Conservation (phyloP, 2,329 filamentous ascomycete genomes). For the Claviceps africana region DNA sequence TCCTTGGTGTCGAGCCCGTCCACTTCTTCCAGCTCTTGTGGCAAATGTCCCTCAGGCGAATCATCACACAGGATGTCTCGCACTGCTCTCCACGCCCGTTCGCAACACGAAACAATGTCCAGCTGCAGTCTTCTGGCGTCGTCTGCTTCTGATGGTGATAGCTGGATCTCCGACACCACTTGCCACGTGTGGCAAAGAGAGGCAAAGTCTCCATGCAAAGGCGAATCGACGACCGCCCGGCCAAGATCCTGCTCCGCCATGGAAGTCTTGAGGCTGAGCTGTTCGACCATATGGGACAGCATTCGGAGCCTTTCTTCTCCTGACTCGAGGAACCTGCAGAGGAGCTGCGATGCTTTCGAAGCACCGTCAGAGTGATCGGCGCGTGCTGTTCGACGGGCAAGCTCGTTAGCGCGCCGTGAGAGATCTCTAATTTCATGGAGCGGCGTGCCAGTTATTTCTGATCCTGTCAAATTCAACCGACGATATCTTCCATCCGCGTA, state of each 20-base stretch:
- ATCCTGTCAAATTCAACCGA: constrained; percentile 11
- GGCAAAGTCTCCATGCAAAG: constrained; percentile 57
- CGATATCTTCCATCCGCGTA: constrained; percentile 26
- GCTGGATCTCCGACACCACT: constrained; percentile 28
- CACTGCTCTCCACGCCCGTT: constrained; percentile 64
- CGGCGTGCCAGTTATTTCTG: constrained; percentile 7
- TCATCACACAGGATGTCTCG: constrained; percentile 75
- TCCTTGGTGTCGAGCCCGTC: constrained; percentile 72
- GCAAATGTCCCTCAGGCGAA: constrained; percentile 79
- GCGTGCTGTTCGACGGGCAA: constrained; percentile 58
- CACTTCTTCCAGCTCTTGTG: constrained; percentile 58
- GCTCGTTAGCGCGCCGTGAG: constrained; percentile 36
- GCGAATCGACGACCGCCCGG: constrained; percentile 49
- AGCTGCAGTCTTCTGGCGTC: constrained; percentile 30
- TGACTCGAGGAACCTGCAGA: constrained; percentile 43
- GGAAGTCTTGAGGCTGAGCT: constrained; percentile 49
- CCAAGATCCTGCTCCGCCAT: constrained; percentile 52
- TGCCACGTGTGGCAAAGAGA: constrained; percentile 46
- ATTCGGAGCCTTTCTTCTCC: constrained; percentile 33
- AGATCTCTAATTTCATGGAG: constrained; percentile 29
- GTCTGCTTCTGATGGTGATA: constrained; percentile 22
- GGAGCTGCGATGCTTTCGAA: constrained; percentile 58
- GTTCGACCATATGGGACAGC: constrained; percentile 41
- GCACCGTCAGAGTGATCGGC: constrained; percentile 89
- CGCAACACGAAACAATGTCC: constrained; percentile 46